phyloP scores from a whole-genome alignment of 1,139 yeast genomes.

The Nakaseomyces delphensis region DNA sequence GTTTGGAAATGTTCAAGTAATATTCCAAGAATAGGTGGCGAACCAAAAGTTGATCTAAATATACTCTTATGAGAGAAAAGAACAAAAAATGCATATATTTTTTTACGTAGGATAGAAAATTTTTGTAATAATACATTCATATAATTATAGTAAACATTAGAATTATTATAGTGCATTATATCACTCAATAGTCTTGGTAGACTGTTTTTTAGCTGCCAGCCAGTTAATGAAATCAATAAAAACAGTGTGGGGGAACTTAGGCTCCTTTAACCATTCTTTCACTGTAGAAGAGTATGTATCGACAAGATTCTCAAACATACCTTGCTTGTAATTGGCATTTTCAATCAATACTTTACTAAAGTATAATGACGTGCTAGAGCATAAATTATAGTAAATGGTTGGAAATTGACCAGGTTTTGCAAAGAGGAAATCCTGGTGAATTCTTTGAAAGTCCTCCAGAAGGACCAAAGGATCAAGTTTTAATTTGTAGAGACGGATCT shows the following conservation, averaged over 20 bases:
- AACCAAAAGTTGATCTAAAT: conserved; percentile 15
- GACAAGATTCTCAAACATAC: conserved; percentile 33
- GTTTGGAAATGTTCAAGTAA: conserved; percentile 60
- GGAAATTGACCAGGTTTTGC: conserved; percentile 28
- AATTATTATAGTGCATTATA: not conserved
- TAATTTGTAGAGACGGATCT: conserved; percentile 32
- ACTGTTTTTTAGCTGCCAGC: conserved; percentile 42
- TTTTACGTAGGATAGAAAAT: not conserved
- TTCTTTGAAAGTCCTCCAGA: conserved; percentile 13
- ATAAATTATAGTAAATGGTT: conserved; percentile 19
- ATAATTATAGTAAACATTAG: not conserved
- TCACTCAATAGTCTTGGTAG: not conserved
- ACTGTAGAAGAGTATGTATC: conserved; percentile 50
- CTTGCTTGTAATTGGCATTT: conserved; percentile 16
- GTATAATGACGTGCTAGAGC: conserved; percentile 40
- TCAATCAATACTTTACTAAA: conserved; percentile 48
- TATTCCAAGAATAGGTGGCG: conserved; percentile 33
- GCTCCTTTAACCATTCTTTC: conserved; percentile 51
- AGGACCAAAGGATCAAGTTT: conserved; percentile 15
- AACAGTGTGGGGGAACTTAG: conserved; percentile 50
- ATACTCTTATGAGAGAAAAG: conserved; percentile 16
- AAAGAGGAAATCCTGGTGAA: conserved; percentile 30
- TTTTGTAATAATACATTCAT: not conserved
- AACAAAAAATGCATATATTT: not conserved
- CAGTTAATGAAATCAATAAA: conserved; percentile 79